Evolutionary conservation across 768 basidiomycete genomes (phyloP).

Genomic region (Tylopilus plumbeoviolaceoides): DNA sequence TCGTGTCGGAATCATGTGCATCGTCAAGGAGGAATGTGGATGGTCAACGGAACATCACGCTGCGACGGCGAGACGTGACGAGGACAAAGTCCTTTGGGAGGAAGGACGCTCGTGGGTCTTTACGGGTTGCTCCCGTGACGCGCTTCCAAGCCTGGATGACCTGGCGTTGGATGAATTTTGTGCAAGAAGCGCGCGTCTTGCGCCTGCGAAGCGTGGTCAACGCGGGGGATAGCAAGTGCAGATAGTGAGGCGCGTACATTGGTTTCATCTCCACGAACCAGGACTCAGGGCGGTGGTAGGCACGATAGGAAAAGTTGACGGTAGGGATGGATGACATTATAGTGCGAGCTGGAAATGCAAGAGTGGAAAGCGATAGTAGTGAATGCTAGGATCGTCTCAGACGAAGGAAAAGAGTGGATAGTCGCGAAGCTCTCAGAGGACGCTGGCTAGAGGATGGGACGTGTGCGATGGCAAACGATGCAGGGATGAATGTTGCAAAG

Average conservation of each 20-base stretch:
- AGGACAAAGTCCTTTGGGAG: slow-evolving; percentile 60
- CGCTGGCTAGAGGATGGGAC: slow-evolving; percentile 6
- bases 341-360: neutral
- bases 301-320: slow-evolving; percentile 7
- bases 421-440: slow-evolving; percentile 22
- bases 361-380: neutral
- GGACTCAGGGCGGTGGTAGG: slow-evolving; percentile 17
- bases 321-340: slow-evolving; percentile 5
- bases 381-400: slow-evolving; percentile 20
- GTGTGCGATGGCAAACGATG: neutral
- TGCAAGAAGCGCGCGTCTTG: slow-evolving; percentile 30
- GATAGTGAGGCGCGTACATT: slow-evolving; percentile 14
- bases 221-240: neutral
- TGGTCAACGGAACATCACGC: slow-evolving; percentile 38
- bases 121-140: slow-evolving; percentile 51
- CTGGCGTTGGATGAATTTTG: slow-evolving; percentile 54
- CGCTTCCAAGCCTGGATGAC: slow-evolving; percentile 59
- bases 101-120: slow-evolving; percentile 47
- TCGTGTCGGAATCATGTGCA: slow-evolving; percentile 12
- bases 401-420: slow-evolving; percentile 26
- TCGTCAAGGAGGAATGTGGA: neutral
- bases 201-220: slow-evolving; percentile 12
- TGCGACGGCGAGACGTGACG: slow-evolving; percentile 52
- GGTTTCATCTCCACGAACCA: slow-evolving; percentile 27
- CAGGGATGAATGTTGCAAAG: neutral